Conservation (phyloP, 495 filamentous ascomycete genomes). For the Neurospora sp. region DNA sequence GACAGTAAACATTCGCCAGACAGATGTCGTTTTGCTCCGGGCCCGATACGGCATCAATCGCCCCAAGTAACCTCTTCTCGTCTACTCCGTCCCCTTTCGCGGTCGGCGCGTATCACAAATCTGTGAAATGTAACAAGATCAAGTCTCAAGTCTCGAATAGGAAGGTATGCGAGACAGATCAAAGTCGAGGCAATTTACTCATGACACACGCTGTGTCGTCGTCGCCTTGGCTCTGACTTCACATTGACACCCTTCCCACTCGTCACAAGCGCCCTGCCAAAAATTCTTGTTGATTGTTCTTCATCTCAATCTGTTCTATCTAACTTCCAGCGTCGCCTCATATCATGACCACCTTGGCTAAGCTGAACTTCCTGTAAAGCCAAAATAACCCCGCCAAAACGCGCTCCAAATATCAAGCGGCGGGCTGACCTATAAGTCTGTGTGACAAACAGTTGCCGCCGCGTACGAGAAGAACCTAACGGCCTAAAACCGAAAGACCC, state of each 20-base stretch:
- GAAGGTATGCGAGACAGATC: neutral
- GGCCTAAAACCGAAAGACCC: neutral
- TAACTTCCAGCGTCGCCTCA: neutral
- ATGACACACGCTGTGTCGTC: neutral
- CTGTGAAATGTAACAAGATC: neutral
- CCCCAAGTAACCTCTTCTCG: neutral
- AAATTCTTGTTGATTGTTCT: neutral
- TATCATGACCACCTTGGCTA: neutral
- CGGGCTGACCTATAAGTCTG: neutral
- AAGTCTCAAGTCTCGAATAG: neutral
- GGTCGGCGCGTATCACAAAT: neutral
- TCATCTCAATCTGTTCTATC: neutral
- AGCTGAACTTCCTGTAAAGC: neutral
- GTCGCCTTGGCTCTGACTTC: neutral
- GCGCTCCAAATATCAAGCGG: neutral
- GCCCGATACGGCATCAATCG: neutral
- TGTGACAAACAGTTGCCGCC: neutral
- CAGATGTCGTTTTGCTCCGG: neutral
- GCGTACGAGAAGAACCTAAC: neutral
- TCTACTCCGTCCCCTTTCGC: neutral
- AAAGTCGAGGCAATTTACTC: neutral
- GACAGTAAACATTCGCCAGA: neutral
- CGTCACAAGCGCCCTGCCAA: neutral
- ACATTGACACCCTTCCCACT: neutral
- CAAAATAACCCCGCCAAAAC: neutral